These are phyloP conservation scores for Mortierella sp. DNA, from an alignment of 371 early-diverging fungal species.

Conservation along the genomic window DNA sequence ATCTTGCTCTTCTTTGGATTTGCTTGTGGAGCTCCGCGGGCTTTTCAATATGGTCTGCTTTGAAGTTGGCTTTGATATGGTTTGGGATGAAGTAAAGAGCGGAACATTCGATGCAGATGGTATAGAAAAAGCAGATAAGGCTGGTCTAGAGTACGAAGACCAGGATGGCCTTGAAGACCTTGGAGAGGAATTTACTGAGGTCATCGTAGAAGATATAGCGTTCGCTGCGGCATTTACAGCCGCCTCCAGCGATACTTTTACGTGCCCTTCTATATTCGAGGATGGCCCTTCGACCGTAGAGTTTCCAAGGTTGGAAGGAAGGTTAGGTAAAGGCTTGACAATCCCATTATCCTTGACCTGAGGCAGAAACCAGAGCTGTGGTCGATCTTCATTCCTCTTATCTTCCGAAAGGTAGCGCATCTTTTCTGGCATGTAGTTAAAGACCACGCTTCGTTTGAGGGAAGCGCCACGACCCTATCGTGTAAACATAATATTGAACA, in stretches of 20 bases:
- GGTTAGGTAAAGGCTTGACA: conserved; percentile 15
- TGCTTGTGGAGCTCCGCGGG: conserved; percentile 8
- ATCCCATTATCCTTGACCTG: conserved; percentile 35
- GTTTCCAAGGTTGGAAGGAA: background rate
- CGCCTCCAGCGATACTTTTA: conserved; percentile 13
- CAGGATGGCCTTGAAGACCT: conserved; percentile 33
- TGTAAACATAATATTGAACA: background rate
- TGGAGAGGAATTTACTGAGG: conserved; percentile 24
- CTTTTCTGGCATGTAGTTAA: conserved; percentile 56
- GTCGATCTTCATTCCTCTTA: conserved; percentile 46
- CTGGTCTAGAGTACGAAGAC: conserved; percentile 34
- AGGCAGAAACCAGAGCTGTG: conserved; percentile 47
- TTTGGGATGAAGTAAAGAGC: conserved; percentile 14
- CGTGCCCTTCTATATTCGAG: background rate
- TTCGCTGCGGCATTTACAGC: background rate
- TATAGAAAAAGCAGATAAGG: conserved; percentile 39
- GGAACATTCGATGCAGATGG: conserved; percentile 41
- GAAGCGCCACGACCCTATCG: conserved; percentile 47
- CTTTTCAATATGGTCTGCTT: conserved; percentile 10
- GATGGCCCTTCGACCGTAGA: background rate
- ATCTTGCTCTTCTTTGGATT: background rate
- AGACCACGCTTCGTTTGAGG: conserved; percentile 41
- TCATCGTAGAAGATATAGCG: conserved; percentile 1
- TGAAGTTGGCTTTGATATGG: background rate
- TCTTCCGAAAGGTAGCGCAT: conserved; percentile 43